Base-by-base conservation (phyloP, 129 eudicot genomes). In the Deinandra increscens region DNA sequence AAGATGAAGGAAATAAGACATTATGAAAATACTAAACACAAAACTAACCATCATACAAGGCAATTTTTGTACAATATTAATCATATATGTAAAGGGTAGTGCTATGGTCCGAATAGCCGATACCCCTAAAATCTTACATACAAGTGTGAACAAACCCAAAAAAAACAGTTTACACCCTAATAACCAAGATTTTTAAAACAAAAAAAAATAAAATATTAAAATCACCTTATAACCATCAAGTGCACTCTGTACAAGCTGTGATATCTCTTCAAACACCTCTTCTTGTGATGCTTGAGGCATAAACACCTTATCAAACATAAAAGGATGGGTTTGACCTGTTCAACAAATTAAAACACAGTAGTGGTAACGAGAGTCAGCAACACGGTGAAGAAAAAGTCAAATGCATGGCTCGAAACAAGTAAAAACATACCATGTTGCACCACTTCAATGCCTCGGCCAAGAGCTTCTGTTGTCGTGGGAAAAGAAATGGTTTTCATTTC, bases 241-340 rank as follows among this genome's bases (percentile, higher is more conserved):
- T 33, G 99, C 99, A 74, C 99, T 94, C 64, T 94, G 99, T 6
- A 94, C 96, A 78, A 94, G 92, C 75, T 94, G 97, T 42, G 99
- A 87, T 72, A 94, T 81, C 61, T 94, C 99, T 48, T 70, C 90
- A 78, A 94, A 94, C 71, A 94, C 97, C 59, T 85, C 89, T 69
- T 87, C 86, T 80, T 94, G 99, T 19, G 97, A 81, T 66, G 92
- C 81, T 41, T 90, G 91, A 45, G 95, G 96, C 73, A 60, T 82
- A 73, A 94, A 94, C 36, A 94, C 99, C 83, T 87, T 94, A 81
- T 94, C 99, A 74, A 85, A 94, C 66, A 88, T 89, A 75, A 89
- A 94, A 49, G 96, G 83, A 70, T 81, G 87, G 19, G 75, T 85
- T 84, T 94, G 99, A 59, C 97, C 99, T 94, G 42, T 48, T 67